These are phyloP conservation scores for Nicotiana rustica DNA, from an alignment of 305 asterid species.

Conservation along the genomic window DNA sequence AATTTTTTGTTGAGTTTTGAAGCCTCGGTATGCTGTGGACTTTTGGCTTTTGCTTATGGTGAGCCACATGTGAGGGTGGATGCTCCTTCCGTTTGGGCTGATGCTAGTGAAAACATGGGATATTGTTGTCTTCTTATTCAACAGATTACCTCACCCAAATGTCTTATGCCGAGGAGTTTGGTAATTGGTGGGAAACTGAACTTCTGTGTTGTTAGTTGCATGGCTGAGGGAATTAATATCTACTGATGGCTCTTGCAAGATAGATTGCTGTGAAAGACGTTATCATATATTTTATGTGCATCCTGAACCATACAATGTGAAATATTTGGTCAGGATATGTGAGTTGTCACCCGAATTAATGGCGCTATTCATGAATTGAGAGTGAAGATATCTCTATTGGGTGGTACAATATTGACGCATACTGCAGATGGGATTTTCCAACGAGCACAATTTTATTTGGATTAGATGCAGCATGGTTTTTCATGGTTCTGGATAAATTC, in stretches of 20 bases:
- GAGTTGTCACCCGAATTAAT: background rate
- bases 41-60: constrained; percentile 3
- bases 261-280: background rate
- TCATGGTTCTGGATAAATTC: constrained; percentile 15
- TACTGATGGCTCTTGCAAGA: too few species aligned
- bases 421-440: background rate
- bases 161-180: background rate
- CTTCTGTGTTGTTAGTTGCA: background rate
- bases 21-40: constrained; percentile 4
- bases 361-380: background rate
- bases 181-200: background rate
- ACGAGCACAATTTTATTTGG: background rate
- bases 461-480: constrained; percentile 15
- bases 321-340: background rate
- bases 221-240: background rate
- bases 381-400: constrained; percentile 16
- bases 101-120: background rate
- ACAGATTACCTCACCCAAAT: too few species aligned
- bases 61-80: constrained; percentile 14
- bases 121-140: background rate
- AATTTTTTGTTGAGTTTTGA: constrained; percentile 15
- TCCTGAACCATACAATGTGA: background rate
- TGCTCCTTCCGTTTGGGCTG: constrained; percentile 17
- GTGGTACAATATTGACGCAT: background rate
- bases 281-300: background rate